Evolutionary conservation across 257 asterid genomes (phyloP).

Genomic region (Solanum habrochaites): DNA sequence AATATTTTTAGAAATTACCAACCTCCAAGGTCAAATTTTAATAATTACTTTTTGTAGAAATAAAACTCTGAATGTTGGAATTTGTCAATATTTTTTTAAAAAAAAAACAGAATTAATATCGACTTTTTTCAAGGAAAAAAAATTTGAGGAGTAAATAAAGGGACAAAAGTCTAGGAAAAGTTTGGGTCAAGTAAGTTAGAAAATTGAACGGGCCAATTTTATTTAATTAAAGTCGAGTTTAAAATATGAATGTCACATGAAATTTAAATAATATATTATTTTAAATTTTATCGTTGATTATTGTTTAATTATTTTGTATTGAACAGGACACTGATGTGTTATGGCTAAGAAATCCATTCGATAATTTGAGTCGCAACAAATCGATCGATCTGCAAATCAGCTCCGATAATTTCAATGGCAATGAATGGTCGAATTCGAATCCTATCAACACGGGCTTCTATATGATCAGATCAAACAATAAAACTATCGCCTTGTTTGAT

Average conservation of each 20-base stretch:
- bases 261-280: too few species aligned
- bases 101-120: too few species aligned
- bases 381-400: conserved; percentile 29
- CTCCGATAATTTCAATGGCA: conserved; percentile 21
- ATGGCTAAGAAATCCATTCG: conserved; percentile 44
- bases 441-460: conserved; percentile 47
- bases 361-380: not conserved
- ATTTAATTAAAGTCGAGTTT: not conserved
- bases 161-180: not conserved
- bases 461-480: conserved; percentile 35
- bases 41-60: too few species aligned
- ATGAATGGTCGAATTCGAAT: conserved; percentile 4
- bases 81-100: too few species aligned
- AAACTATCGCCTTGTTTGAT: conserved; percentile 25
- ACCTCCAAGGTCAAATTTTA: too few species aligned
- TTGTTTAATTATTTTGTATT: not conserved
- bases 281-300: not conserved
- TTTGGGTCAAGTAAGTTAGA: too few species aligned
- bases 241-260: too few species aligned
- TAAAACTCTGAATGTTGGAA: too few species aligned
- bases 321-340: conserved; percentile 38
- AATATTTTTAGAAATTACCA: too few species aligned
- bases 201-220: not conserved
- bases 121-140: too few species aligned
- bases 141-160: too few species aligned